Evolutionary conservation across 2,329 filamentous ascomycete genomes (phyloP), one percentile per base, ranked within the genome.

Genomic region (Neonectria sp.): DNA sequence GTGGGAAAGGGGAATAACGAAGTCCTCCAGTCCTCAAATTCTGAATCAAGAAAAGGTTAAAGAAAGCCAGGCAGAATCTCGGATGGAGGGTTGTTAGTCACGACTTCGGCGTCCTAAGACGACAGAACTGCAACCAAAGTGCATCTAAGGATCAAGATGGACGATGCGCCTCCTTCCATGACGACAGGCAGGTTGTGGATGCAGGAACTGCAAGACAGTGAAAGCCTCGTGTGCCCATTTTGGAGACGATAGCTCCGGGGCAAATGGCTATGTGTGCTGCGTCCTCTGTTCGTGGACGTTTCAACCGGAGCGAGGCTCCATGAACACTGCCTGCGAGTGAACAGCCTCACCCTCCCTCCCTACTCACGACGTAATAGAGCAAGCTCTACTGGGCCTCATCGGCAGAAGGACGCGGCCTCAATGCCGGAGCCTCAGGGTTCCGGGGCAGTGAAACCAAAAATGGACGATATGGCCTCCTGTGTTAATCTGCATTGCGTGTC

Each of bases 371-470:
- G 15, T 13, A 40, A 15, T n/a, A 37, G 53, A 48, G 49, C 27
- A n/a, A 40, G 29, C 29, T 37, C 51, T 53, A 9, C 27, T 61
- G 52, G 31, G 29, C 40, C 45, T 49, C 55, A 35, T 64, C 49
- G 49, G 40, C 12, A 55, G 56, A 55, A 55, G 45, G 49, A 48
- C 63, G 57, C 56, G 55, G 45, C 63, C 33, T 52, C 63, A 60
- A 45, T 37, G 55, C 53, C 43, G 63, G 31, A 65, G 33, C 29
- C 29, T 59, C 46, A 31, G 58, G 58, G 58, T 35, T 43, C 46
- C 24, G 58, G 53, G 63, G 58, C 65, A 64, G 65, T 64, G 64
- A 67, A 63, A 21, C 64, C 55, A 58, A 63, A 63, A 63, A 55
- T 67, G 59, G 48, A 60, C 33, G 33, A 49, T 9, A 46, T 61